phyloP scores from a whole-genome alignment of 164 flowering plant species.

The Aristolochia contorta region DNA sequence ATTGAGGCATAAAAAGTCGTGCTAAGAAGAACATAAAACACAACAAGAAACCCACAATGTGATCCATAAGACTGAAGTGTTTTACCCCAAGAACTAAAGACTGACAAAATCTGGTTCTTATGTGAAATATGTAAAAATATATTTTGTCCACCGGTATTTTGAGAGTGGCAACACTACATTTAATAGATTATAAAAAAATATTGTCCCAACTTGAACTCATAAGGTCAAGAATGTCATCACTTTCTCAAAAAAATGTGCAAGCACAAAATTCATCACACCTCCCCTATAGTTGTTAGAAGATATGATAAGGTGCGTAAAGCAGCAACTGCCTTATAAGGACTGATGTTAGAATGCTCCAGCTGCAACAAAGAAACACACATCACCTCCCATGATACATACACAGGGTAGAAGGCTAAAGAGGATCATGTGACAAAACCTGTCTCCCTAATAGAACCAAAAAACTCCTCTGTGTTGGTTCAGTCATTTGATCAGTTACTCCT shows the following conservation, averaged over 20 bases:
- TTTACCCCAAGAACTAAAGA: too few species aligned
- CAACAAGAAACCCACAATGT: too few species aligned
- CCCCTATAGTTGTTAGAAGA: conserved; percentile 72
- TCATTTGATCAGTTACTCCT: conserved; percentile 91
- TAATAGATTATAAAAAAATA: too few species aligned
- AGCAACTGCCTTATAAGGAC: conserved; percentile 70
- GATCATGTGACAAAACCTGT: conserved; percentile 40
- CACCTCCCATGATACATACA: neutral
- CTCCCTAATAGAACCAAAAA: conserved; percentile 71
- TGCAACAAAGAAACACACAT: conserved; percentile 23
- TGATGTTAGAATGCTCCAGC: conserved; percentile 59
- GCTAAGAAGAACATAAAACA: too few species aligned
- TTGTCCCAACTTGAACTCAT: too few species aligned
- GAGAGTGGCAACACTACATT: too few species aligned
- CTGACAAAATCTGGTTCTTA: too few species aligned
- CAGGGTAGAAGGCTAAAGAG: neutral
- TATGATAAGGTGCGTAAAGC: conserved; percentile 66
- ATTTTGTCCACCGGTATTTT: too few species aligned
- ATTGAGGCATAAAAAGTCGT: too few species aligned
- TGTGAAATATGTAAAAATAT: too few species aligned
- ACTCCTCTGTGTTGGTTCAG: conserved; percentile 78
- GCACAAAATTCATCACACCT: conserved; percentile 38
- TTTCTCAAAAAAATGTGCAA: neutral
- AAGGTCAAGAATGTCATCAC: too few species aligned
- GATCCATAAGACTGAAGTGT: too few species aligned